Percentiles rank a stretch among this genome's conserved stretches.
Evolutionary conservation across 768 basidiomycete genomes (phyloP).

Genomic region (Clathrus columnatus): DNA sequence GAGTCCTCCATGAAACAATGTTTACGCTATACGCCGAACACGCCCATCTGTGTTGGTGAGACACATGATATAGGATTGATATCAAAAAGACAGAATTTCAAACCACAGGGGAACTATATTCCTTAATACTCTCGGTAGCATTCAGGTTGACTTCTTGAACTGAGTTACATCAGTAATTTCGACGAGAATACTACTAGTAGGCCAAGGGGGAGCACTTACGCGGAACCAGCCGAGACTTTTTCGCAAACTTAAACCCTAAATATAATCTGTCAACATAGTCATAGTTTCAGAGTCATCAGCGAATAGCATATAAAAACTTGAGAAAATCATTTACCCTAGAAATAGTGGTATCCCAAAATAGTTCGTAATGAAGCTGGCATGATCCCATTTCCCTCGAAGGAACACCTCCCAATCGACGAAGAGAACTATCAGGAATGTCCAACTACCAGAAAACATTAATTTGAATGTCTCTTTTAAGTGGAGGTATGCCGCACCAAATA

Average conservation of each 20-base stretch:
- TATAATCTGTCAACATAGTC: not conserved
- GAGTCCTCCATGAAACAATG: no score
- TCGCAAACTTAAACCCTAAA: constrained; percentile 1
- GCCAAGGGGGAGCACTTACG: no score
- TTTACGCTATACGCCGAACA: no score
- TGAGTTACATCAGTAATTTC: no score
- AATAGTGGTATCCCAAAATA: constrained; percentile 18
- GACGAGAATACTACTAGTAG: no score
- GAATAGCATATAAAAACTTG: not conserved
- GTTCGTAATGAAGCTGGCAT: constrained; percentile 14
- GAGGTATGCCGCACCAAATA: constrained; percentile 3
- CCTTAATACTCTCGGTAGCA: no score
- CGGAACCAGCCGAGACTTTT: not conserved
- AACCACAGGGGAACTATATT: no score
- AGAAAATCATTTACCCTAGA: not conserved
- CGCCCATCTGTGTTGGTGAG: no score
- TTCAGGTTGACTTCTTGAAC: no score
- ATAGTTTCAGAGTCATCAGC: not conserved
- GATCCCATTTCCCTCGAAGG: constrained; percentile 13
- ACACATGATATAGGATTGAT: no score
- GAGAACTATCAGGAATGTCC: constrained; percentile 13
- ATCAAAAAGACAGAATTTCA: no score
- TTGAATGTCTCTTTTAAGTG: not conserved
- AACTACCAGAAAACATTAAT: not conserved
- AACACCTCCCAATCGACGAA: constrained; percentile 18